Conservation (phyloP, 129 eudicot species). For the Glebionis coronaria region DNA sequence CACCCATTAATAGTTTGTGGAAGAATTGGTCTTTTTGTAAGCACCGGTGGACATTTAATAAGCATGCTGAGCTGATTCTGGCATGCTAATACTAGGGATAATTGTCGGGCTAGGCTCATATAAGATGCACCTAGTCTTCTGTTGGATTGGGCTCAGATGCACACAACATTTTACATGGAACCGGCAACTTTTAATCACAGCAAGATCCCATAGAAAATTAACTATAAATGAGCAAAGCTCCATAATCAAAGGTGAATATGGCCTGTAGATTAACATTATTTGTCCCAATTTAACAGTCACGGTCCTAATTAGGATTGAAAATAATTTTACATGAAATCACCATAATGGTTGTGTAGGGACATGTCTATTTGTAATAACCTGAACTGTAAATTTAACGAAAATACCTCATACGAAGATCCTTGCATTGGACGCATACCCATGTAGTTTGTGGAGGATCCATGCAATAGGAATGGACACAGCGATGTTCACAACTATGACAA, state of each 20-base stretch:
- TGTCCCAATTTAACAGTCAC: not conserved
- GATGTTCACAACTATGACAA: constrained; percentile 56
- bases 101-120: too few species aligned
- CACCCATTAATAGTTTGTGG: too few species aligned
- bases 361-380: not conserved
- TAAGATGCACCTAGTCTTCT: too few species aligned
- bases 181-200: not conserved
- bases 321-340: not conserved
- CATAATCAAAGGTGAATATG: not conserved
- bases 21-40: too few species aligned
- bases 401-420: constrained; percentile 56
- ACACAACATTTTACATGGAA: not conserved
- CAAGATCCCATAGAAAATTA: constrained; percentile 8
- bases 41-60: too few species aligned
- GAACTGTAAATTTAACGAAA: constrained; percentile 9
- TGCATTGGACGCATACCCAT: constrained; percentile 79
- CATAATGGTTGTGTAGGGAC: not conserved
- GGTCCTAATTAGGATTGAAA: not conserved
- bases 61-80: too few species aligned
- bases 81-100: too few species aligned
- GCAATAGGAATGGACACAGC: constrained; percentile 78
- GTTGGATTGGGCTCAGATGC: not conserved
- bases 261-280: constrained; percentile 2
- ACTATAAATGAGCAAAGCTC: constrained; percentile 5
- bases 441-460: constrained; percentile 81